Evolutionary conservation across 2,329 filamentous ascomycete genomes (phyloP).

Genomic region (Venturia asperata): DNA sequence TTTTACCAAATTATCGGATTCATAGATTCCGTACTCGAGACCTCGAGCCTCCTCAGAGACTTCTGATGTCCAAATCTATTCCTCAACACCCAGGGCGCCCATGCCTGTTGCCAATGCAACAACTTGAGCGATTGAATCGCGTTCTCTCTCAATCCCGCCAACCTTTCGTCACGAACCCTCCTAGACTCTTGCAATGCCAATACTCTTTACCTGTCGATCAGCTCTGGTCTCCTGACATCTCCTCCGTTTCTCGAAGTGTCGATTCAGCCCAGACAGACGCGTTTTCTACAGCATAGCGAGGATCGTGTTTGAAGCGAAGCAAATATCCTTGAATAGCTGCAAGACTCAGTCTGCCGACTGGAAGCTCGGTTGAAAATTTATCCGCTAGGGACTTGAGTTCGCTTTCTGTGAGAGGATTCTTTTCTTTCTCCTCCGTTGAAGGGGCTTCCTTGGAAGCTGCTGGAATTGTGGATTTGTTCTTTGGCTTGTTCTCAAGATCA

Average conservation of each 20-base stretch:
- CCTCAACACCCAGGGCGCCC: not conserved
- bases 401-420: not conserved
- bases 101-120: not conserved
- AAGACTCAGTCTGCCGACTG: constrained; percentile 27
- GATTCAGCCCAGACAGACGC: constrained; percentile 8
- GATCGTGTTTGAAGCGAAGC: constrained; percentile 15
- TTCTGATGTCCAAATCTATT: not conserved
- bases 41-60: not conserved
- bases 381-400: constrained; percentile 25
- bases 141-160: not conserved
- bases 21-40: not conserved
- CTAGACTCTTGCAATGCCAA: not conserved
- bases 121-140: too few species aligned
- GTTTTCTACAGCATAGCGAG: constrained; percentile 8
- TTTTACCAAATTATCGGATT: not conserved
- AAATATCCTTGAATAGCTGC: constrained; percentile 26
- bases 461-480: not conserved
- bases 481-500: not conserved
- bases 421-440: not conserved
- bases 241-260: constrained; percentile 10
- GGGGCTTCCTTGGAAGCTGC: not conserved
- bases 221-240: not conserved
- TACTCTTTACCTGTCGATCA: not conserved
- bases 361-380: constrained; percentile 27
- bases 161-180: not conserved